A percentile compares a stretch with the other conserved stretches of the same genome.
Evolutionary conservation across 176 grass and related monocot species (phyloP).

Genomic region (Carex myosuroides): DNA sequence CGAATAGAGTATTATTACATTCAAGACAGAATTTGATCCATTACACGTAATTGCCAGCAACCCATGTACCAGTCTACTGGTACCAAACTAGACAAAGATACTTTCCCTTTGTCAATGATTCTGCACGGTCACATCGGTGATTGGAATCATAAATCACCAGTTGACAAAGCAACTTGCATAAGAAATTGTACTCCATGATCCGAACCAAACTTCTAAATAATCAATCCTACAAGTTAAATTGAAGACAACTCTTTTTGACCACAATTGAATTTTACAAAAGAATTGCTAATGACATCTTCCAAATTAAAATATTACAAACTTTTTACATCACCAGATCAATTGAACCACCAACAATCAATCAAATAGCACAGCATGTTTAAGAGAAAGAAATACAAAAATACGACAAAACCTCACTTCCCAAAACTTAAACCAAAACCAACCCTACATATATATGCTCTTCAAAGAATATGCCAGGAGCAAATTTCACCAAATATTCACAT

Average conservation of each 20-base stretch:
- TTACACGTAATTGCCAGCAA: neutral
- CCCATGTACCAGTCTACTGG: neutral
- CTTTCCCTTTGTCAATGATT: neutral
- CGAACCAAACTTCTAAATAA: neutral
- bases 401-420: neutral
- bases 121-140: neutral
- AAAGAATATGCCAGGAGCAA: slow-evolving; percentile 13
- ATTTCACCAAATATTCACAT: slow-evolving; percentile 19
- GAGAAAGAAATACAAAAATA: slow-evolving; percentile 3
- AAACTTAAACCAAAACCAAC: slow-evolving; percentile 10
- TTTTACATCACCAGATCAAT: slow-evolving; percentile 13
- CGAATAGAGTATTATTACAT: neutral
- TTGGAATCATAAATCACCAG: neutral
- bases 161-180: neutral
- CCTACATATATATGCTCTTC: slow-evolving; percentile 17
- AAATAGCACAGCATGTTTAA: slow-evolving; percentile 4
- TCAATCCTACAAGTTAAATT: neutral
- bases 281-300: neutral
- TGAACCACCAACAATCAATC: slow-evolving; percentile 21
- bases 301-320: slow-evolving; percentile 1
- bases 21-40: neutral
- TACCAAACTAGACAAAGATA: neutral
- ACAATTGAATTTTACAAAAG: slow-evolving; percentile 13
- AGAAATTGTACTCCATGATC: neutral
- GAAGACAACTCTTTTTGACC: neutral